Evolutionary conservation across 1,284 basidiomycete species (phyloP).

Genomic region (Porodaedalea pini): DNA sequence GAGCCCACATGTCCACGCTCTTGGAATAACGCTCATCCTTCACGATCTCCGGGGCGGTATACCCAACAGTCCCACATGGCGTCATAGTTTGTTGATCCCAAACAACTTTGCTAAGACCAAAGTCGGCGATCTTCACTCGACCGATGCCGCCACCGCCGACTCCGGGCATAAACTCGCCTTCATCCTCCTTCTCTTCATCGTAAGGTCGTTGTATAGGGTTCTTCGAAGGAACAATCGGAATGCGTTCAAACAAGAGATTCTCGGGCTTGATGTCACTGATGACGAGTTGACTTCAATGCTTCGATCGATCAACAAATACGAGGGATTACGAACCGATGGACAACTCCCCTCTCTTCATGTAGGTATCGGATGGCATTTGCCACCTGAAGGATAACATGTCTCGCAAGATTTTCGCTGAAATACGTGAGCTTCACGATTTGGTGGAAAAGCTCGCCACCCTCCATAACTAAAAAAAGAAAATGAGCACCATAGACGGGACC

Average conservation of each 20-base stretch:
- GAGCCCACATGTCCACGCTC: constrained; percentile 99
- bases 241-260: constrained; percentile 92
- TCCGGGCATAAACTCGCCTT: constrained; percentile 91
- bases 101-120: constrained; percentile 96
- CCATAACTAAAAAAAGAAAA: constrained; percentile 66
- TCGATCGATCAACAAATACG: neutral
- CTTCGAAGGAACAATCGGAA: constrained; percentile 90
- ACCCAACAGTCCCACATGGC: constrained; percentile 98
- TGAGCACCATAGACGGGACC: neutral
- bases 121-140: constrained; percentile 98
- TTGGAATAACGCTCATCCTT: constrained; percentile 99
- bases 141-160: constrained; percentile 97
- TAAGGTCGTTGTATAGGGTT: constrained; percentile 78
- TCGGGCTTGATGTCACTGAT: constrained; percentile 94
- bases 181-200: constrained; percentile 98
- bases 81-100: constrained; percentile 99
- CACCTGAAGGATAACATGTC: constrained; percentile 97
- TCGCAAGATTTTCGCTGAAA: constrained; percentile 91
- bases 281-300: neutral
- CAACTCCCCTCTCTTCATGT: constrained; percentile 97
- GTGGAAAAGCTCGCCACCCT: constrained; percentile 98
- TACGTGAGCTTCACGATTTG: constrained; percentile 99
- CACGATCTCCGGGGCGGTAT: constrained; percentile 99
- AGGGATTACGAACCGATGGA: constrained; percentile 66
- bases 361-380: constrained; percentile 94